Evolutionary conservation across 2,329 filamentous ascomycete species (phyloP).

Genomic region (Didymella segeticola): DNA sequence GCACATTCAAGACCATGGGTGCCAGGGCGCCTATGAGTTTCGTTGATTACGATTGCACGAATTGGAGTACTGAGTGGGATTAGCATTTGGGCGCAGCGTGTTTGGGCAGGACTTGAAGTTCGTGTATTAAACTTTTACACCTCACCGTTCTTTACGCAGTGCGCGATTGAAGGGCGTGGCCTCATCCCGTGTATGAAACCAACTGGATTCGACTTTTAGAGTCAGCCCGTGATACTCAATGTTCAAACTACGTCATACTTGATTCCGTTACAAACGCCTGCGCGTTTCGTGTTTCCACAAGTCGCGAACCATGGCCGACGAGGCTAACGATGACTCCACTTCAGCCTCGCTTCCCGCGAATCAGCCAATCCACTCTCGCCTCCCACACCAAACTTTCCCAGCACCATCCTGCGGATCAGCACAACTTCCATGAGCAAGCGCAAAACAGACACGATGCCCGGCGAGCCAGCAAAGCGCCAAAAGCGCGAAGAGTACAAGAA

Average conservation of each 20-base stretch:
- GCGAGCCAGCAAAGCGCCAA: constrained; percentile 49
- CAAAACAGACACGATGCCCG: constrained; percentile 37
- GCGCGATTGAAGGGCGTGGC: constrained; percentile 32
- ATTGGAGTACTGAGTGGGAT: constrained; percentile 29
- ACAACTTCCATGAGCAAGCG: constrained; percentile 18
- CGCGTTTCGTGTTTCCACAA: constrained; percentile 7
- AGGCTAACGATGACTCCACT: constrained; percentile 42
- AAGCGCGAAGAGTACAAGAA: constrained; percentile 57
- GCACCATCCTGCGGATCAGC: constrained; percentile 13
- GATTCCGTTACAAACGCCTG: constrained; percentile 1
- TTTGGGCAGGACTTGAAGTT: constrained; percentile 29
- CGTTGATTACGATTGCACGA: constrained; percentile 62
- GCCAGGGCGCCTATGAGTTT: constrained; percentile 87
- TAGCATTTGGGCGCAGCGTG: constrained; percentile 39
- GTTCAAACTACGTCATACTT: constrained; percentile 2
- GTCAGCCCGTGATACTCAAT: not conserved
- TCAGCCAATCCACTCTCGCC: constrained; percentile 29
- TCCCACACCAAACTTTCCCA: constrained; percentile 16
- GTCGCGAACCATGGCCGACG: not conserved
- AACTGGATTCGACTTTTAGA: not conserved
- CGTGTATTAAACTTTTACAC: constrained; percentile 35
- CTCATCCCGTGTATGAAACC: constrained; percentile 15
- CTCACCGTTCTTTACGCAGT: constrained; percentile 38
- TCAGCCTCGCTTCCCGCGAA: constrained; percentile 25
- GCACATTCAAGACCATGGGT: constrained; percentile 84